phyloP scores from a whole-genome alignment of 371 early-diverging fungal species.

The Zychaea mexicana region DNA sequence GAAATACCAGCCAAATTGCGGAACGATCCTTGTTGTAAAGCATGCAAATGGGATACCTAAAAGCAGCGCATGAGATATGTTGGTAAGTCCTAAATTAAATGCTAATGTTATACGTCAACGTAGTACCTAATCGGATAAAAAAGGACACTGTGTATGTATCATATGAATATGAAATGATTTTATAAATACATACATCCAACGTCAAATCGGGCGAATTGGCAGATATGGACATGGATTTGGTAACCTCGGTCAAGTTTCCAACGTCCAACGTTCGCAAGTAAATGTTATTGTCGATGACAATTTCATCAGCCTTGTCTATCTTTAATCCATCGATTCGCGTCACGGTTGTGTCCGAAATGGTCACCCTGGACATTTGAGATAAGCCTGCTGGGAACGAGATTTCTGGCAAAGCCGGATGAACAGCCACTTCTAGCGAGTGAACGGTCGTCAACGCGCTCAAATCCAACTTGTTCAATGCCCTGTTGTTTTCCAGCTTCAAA shows the following conservation, averaged over 20 bases:
- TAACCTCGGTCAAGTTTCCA: constrained; percentile 27
- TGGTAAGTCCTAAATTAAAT: constrained; percentile 25
- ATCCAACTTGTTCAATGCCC: constrained; percentile 29
- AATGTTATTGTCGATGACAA: constrained; percentile 54
- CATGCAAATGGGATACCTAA: constrained; percentile 32
- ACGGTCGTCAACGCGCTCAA: constrained; percentile 35
- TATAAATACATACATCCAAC: constrained; percentile 32
- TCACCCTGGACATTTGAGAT: constrained; percentile 32
- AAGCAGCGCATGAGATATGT: constrained; percentile 23
- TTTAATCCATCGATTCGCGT: constrained; percentile 45
- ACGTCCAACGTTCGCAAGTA: constrained; percentile 45
- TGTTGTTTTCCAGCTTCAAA: constrained; percentile 47
- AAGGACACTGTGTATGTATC: not conserved
- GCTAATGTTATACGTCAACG: no score
- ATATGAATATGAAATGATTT: not conserved
- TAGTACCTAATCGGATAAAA: not conserved
- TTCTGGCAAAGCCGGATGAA: constrained; percentile 43
- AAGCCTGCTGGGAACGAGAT: constrained; percentile 43
- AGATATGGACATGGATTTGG: constrained; percentile 34
- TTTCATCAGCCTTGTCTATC: constrained; percentile 23
- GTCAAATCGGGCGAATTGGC: constrained; percentile 44
- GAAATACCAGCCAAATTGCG: constrained; percentile 39
- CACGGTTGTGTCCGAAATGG: constrained; percentile 44
- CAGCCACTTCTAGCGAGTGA: constrained; percentile 38
- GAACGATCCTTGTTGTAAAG: constrained; percentile 35